Evolutionary conservation across 139 green algal species (phyloP), one percentile per base, ranked within the genome.

Genomic region (Chlorella ohadii): DNA sequence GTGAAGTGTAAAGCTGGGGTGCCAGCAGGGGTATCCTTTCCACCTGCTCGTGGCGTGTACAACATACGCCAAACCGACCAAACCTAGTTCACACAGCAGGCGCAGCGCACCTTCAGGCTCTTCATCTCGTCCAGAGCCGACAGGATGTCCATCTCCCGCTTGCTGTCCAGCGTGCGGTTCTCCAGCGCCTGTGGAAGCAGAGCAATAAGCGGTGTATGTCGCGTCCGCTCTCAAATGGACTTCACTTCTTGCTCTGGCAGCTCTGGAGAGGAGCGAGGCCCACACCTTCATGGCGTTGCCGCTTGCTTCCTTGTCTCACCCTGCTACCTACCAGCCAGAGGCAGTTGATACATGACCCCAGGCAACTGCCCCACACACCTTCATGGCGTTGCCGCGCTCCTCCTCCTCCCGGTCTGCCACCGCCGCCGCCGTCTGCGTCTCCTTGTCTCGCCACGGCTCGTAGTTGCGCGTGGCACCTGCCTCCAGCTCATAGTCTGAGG

Each of bases 141-240:
- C 87, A 99, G 91, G 68, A 98, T 95, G 91, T 99, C 97, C 97
- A 99, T 98, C 88, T 99, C 97, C 11, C 91, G 87, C 87, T 98
- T 98, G 88, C 84, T 93, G 86, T 98, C 97, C 55, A 96, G 73
- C 23, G 96, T 98, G 20, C 95, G 88, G 88, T 99, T 99, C 89
- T 99, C 97, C 75, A 99, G 89, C 28, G 93, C 71, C 75, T 81
- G 56, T n/a, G n/a, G n/a, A n/a, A n/a, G n/a, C n/a, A n/a, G n/a
- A n/a, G n/a, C n/a, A n/a, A n/a, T n/a, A n/a, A n/a, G n/a, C n/a
- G n/a, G n/a, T n/a, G n/a, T n/a, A n/a, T n/a, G n/a, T n/a, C n/a
- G n/a, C n/a, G n/a, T n/a, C n/a, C n/a, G n/a, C n/a, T n/a, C n/a
- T n/a, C n/a, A n/a, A n/a, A n/a, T n/a, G n/a, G n/a, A n/a, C n/a